phyloP scores from a whole-genome alignment of 1,139 yeast genomes.

The Kazachstania sp. region DNA sequence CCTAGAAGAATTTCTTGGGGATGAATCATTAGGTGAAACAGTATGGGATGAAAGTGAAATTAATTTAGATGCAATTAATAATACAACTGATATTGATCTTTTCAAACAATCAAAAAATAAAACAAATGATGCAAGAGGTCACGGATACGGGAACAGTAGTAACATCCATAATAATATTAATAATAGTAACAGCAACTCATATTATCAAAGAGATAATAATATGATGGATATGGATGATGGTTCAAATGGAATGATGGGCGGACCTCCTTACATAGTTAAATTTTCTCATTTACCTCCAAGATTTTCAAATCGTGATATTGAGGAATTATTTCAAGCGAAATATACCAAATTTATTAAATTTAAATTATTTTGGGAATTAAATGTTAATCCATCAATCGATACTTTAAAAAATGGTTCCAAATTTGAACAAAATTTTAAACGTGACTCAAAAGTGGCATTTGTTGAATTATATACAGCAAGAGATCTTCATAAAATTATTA shows the following conservation, averaged over 20 bases:
- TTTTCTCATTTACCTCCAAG: constrained; percentile 41
- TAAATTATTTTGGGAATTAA: constrained; percentile 36
- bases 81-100: constrained; percentile 23
- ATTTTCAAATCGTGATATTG: constrained; percentile 31
- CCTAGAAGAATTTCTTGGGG: constrained; percentile 30
- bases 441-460: constrained; percentile 46
- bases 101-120: constrained; percentile 13
- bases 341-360: constrained; percentile 32
- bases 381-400: constrained; percentile 24
- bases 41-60: constrained; percentile 31
- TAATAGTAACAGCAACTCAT: not conserved
- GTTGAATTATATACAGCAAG: constrained; percentile 44
- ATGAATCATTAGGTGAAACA: constrained; percentile 28
- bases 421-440: constrained; percentile 29
- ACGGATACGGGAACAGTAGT: not conserved
- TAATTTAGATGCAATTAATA: constrained; percentile 23
- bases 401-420: constrained; percentile 19
- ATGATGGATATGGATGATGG: constrained; percentile 1
- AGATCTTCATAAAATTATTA: constrained; percentile 39
- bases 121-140: not conserved
- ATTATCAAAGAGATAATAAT: not conserved
- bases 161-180: too few species aligned
- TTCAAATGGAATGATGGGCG: constrained; percentile 12
- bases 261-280: constrained; percentile 53
- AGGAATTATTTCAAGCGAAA: constrained; percentile 33